These are phyloP conservation scores for Artomyces pyxidatus DNA, from an alignment of 768 basidiomycete genomes.

Conservation along the genomic window DNA sequence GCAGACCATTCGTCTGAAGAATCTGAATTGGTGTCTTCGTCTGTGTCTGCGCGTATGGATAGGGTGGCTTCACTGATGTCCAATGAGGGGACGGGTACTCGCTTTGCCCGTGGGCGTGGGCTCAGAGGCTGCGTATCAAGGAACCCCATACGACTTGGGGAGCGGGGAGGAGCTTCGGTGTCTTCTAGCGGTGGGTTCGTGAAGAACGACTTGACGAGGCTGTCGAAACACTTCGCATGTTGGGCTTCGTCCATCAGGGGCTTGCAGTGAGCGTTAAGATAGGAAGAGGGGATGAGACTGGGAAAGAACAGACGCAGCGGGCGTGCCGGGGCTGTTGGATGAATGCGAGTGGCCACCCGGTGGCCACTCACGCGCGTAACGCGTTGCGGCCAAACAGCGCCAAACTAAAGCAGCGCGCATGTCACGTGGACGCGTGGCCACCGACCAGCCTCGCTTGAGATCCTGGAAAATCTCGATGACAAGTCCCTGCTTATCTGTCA, in stretches of 20 bases:
- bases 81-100: neutral
- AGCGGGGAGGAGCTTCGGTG: conserved; percentile 11
- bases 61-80: neutral
- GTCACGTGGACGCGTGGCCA: too few species aligned
- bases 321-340: too few species aligned
- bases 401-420: too few species aligned
- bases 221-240: conserved; percentile 9
- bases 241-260: neutral
- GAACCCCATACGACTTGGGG: conserved; percentile 16
- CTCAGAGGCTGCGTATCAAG: neutral
- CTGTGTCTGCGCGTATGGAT: conserved; percentile 12
- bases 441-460: too few species aligned
- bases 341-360: too few species aligned
- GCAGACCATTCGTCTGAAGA: conserved; percentile 16
- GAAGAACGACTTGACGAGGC: conserved; percentile 15
- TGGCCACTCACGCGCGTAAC: too few species aligned
- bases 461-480: too few species aligned
- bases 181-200: conserved; percentile 7
- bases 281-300: too few species aligned
- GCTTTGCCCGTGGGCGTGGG: neutral
- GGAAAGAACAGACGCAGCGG: too few species aligned
- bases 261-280: too few species aligned
- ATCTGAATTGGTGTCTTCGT: conserved; percentile 12
- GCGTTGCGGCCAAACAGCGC: too few species aligned
- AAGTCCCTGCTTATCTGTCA: too few species aligned